These are phyloP conservation scores for Clitopilus passeckerianus DNA, from an alignment of 768 basidiomycete genomes.

Conservation along the genomic window DNA sequence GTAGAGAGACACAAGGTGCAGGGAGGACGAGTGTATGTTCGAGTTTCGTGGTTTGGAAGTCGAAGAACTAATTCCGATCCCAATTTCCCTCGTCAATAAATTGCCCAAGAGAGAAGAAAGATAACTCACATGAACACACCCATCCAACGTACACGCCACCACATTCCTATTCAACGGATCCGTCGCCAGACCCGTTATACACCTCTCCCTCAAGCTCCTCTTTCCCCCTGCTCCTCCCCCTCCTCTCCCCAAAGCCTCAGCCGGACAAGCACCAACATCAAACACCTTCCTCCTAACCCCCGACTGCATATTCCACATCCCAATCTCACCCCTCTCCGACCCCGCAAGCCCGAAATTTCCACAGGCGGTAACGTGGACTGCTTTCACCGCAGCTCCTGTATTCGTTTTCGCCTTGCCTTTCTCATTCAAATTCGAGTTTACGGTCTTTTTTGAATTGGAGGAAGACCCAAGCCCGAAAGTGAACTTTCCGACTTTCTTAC, in stretches of 20 bases:
- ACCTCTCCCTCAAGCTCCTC: slow-evolving; percentile 30
- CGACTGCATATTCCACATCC: slow-evolving; percentile 97
- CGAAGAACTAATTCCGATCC: slow-evolving; percentile 71
- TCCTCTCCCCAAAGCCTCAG: slow-evolving; percentile 28
- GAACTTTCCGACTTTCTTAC: slow-evolving; percentile 78
- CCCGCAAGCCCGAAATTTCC: slow-evolving; percentile 93
- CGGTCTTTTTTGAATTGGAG: too few species aligned
- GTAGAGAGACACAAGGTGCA: slow-evolving; percentile 64
- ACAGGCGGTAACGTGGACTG: slow-evolving; percentile 88
- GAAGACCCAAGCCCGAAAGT: slow-evolving; percentile 44
- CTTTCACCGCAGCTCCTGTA: slow-evolving; percentile 46
- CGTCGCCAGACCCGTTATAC: slow-evolving; percentile 77
- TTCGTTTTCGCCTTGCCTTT: slow-evolving; percentile 68
- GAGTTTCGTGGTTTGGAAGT: slow-evolving; percentile 84
- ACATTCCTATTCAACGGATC: slow-evolving; percentile 82
- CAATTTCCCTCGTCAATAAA: too few species aligned
- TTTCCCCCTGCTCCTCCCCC: neutral
- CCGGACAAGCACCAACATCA: slow-evolving; percentile 58
- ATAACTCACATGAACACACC: slow-evolving; percentile 75
- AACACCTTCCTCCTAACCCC: slow-evolving; percentile 82
- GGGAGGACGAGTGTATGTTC: slow-evolving; percentile 64
- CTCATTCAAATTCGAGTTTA: neutral
- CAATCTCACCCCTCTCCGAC: slow-evolving; percentile 72
- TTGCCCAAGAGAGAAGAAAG: neutral
- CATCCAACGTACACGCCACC: slow-evolving; percentile 84